Evolutionary conservation across 73 alveolate genomes (phyloP), one percentile per base, ranked within the genome.

Genomic region (Tetrahymena malaccensis): DNA sequence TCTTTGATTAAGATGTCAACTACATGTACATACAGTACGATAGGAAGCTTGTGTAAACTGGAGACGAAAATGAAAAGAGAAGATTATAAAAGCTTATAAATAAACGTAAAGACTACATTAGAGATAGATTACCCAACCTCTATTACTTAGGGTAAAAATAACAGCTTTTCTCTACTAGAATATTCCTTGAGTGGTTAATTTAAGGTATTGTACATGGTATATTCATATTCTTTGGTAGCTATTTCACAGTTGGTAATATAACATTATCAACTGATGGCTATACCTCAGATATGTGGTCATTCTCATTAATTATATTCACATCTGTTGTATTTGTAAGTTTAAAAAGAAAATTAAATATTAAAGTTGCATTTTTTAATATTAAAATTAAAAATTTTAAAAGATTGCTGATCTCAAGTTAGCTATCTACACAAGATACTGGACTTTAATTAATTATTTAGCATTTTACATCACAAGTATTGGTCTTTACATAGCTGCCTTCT

Each of bases 141-240:
- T 98, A 98, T 94, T 98, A 96, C 57, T 96, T 98, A 16, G 99
- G 99, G 8, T 85, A 97, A 43, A 93, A 96, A 83, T 37, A 97
- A 35, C 85, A 97, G 1, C 96, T 98, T 7, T 98, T 98, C 94
- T 96, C 95, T 15, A 70, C 97, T 93, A 93, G 96, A 10, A 97
- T 96, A 94, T 98, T 97, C 96, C 55, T 97, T 34, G 94, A 96
- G n/a, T 98, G 97, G 97, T 94, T 95, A 44, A 44, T 96, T 9
- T 43, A 95, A 85, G 99, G 99, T 11, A 35, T 96, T 57, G 58
- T 95, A 40, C 99, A 97, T 94, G 96, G 98, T 4, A 35, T 96
- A 15, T 40, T 97, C 27, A 96, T 96, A 25, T 97, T 96, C 93
- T 56, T 96, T 93, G 34, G 96, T 4, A 94, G 96, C 38, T 58